phyloP scores from a whole-genome alignment of 177 flowering plant species.

The Vitis hybrid region DNA sequence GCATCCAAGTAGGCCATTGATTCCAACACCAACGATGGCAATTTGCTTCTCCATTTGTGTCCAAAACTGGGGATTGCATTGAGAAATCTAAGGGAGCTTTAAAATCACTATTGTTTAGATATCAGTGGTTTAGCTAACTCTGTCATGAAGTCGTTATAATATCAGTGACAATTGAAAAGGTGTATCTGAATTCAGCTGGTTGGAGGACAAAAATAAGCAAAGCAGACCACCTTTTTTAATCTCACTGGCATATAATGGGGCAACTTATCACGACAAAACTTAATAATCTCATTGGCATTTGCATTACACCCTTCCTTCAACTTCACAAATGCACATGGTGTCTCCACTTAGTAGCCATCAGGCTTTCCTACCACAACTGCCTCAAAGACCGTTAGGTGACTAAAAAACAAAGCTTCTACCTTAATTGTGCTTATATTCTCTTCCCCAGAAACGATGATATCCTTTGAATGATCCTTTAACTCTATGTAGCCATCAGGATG shows the following conservation, averaged over 20 bases:
- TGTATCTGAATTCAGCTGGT: too few relatives aligned
- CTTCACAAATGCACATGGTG: conserved; percentile 22
- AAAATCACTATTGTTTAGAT: too few relatives aligned
- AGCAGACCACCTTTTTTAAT: too few relatives aligned
- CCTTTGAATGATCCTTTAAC: conserved; percentile 19
- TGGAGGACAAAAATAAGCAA: too few relatives aligned
- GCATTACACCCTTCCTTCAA: neutral
- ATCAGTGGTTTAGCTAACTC: too few relatives aligned
- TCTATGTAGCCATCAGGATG: conserved; percentile 14
- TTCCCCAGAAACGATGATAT: conserved; percentile 12
- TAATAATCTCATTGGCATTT: conserved; percentile 9
- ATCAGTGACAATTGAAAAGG: too few relatives aligned
- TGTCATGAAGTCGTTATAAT: too few relatives aligned
- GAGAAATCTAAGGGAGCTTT: conserved; percentile 1
- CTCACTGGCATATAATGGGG: conserved; percentile 19
- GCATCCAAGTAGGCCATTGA: conserved; percentile 55
- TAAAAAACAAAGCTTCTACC: conserved; percentile 12
- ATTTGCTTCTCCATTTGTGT: conserved; percentile 23
- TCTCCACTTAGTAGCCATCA: conserved; percentile 9
- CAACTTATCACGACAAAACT: conserved; percentile 6
- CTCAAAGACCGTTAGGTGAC: conserved; percentile 13
- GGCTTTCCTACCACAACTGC: conserved; percentile 18
- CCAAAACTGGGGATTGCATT: conserved; percentile 8
- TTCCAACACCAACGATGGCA: conserved; percentile 52
- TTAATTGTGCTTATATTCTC: conserved; percentile 17